Base-by-base conservation (phyloP, 192 early-diverging fungal species). In the Spizellomyces punctatus region DNA sequence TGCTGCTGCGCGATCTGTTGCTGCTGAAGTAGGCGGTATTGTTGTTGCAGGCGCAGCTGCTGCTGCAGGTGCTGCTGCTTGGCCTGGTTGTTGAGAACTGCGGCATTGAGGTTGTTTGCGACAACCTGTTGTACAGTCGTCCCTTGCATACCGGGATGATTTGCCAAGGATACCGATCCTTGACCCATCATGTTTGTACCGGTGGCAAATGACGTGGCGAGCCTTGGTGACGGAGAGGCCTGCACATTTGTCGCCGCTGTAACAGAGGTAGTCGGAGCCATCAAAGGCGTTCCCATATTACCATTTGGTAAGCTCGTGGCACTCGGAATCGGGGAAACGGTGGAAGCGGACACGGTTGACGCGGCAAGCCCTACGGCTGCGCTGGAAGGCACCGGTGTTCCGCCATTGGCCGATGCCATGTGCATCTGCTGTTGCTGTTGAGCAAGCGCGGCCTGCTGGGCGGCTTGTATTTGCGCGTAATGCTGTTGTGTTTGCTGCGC, bases 401-500 rank as follows among this genome's bases (percentile, higher is more conserved):
- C 50, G 42, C 5, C 14, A 41, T 41, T 19, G 36, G 14, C 59
- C 16, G 5, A 16, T 14, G 59, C 14, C 42, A 61, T 42, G 6
- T 5, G 59, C 59, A 36, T 17, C 9, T 67, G 66, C 66, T 67
- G 54, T 57, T 36, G 50, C 54, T 41, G 54, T 42, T 64, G 21
- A 58, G 50, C 6, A 12, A 60, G 16, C 42, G 59, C 59, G 14
- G 17, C 22, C 58, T 66, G 72, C 21, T 66, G 72, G 6, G 56
- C 58, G 2, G 41, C 44, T 63, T 70, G 72, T 43, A 67, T 61
- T 45, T 74, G 72, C 41, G 54, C 54, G 64, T 60, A 74, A 48
- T 73, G 76, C 46, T 73, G 70, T 72, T 74, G 70, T 42, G 52
- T 36, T 50, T 69, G 71, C 59, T 74, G 66, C 19, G 76, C 76